Evolutionary conservation across 805 yeast genomes (phyloP).

Genomic region (Ascoidea rubescens): DNA sequence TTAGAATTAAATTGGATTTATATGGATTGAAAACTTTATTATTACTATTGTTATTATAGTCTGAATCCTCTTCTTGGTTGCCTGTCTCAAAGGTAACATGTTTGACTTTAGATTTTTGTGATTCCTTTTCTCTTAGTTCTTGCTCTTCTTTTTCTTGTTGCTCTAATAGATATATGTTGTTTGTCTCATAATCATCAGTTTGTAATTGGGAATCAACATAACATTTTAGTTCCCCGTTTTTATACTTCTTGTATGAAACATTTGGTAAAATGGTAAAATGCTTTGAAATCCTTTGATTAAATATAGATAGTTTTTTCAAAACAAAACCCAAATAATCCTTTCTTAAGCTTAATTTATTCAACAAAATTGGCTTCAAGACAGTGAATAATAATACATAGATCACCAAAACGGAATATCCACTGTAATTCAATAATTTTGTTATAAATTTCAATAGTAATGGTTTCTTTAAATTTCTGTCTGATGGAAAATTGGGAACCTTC

Average conservation of each 20-base stretch:
- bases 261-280: conserved; percentile 5
- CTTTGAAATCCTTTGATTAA: conserved; percentile 1
- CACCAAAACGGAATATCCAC: conserved; percentile 6
- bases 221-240: background rate
- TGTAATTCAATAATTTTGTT: conserved; percentile 6
- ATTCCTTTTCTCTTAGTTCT: background rate
- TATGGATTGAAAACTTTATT: background rate
- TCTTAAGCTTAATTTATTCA: conserved; percentile 4
- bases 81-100: background rate
- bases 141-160: background rate
- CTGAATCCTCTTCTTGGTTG: background rate
- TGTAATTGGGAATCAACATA: conserved; percentile 6
- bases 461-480: background rate
- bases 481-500: background rate
- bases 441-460: conserved; percentile 8
- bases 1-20: too few species aligned
- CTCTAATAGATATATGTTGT: background rate
- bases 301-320: conserved; percentile 1
- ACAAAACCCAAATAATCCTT: conserved; percentile 1
- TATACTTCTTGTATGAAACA: background rate
- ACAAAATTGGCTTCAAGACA: conserved; percentile 7
- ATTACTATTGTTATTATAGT: too few species aligned
- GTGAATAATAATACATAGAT: conserved; percentile 5
- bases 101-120: background rate
- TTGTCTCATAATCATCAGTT: conserved; percentile 2